phyloP scores from a whole-genome alignment of 768 basidiomycete species.

The Termitomyces eurrhizus region DNA sequence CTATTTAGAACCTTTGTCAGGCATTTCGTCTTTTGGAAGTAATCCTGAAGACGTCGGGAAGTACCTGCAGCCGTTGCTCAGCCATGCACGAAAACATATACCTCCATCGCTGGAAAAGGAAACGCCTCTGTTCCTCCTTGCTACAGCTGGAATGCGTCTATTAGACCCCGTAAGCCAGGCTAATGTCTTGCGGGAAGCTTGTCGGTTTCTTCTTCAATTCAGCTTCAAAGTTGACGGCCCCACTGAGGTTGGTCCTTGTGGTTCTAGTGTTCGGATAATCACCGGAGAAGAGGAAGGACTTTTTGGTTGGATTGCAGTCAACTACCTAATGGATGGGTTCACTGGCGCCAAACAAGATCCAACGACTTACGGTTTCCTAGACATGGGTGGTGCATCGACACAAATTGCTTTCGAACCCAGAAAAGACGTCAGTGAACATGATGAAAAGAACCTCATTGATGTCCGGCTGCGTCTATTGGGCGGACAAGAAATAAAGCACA shows the following conservation, averaged over 20 bases:
- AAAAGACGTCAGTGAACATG: conserved; percentile 42
- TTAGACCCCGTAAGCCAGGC: conserved; percentile 66
- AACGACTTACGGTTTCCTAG: conserved; percentile 95
- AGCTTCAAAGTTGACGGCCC: conserved; percentile 71
- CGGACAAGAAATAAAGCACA: conserved; percentile 85
- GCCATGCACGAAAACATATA: conserved; percentile 77
- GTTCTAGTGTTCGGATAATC: conserved; percentile 90
- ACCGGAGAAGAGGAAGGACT: conserved; percentile 98
- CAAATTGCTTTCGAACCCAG: conserved; percentile 97
- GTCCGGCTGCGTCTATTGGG: conserved; percentile 79
- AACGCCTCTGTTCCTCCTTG: conserved; percentile 91
- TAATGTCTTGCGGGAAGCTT: conserved; percentile 70
- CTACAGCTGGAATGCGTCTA: conserved; percentile 97
- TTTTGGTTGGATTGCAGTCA: conserved; percentile 99
- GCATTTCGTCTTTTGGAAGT: conserved; percentile 79
- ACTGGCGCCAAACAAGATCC: conserved; percentile 46
- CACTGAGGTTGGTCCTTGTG: conserved; percentile 75
- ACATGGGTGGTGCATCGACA: conserved; percentile 99
- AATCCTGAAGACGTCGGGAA: conserved; percentile 63
- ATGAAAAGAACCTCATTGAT: conserved; percentile 64
- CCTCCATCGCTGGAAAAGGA: conserved; percentile 81
- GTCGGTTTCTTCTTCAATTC: conserved; percentile 75
- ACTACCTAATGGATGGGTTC: conserved; percentile 98
- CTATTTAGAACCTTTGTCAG: conserved; percentile 34
- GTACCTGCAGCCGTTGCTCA: conserved; percentile 80